Conservation (phyloP, 768 basidiomycete genomes). For the Albatrellus ellisii region DNA sequence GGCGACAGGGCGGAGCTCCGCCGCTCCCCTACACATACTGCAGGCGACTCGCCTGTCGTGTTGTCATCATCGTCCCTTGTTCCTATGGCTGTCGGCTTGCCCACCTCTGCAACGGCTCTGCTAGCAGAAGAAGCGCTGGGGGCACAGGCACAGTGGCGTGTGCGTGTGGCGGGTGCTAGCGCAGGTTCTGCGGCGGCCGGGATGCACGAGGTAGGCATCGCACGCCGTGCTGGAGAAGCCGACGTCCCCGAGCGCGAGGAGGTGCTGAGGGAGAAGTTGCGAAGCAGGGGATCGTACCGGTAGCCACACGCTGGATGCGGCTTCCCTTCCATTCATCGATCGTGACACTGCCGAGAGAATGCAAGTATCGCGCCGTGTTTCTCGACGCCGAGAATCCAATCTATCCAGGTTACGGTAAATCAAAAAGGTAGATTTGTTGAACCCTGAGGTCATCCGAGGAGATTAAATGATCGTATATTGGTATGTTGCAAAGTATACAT, state of each 20-base stretch:
- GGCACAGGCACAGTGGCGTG: constrained; percentile 32
- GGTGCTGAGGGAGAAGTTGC: constrained; percentile 6
- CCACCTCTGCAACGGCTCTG: constrained; percentile 9
- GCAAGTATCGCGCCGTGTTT: not conserved
- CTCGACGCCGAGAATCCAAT: not conserved
- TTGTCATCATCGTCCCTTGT: constrained; percentile 1
- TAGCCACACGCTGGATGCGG: too few relatives aligned
- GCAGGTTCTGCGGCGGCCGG: not conserved
- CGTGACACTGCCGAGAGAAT: not conserved
- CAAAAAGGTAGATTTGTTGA: not conserved
- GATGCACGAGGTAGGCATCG: constrained; percentile 1
- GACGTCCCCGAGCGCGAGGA: constrained; percentile 2
- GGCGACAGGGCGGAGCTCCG: constrained; percentile 3
- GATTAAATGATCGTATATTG: not conserved
- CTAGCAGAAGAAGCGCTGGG: constrained; percentile 32
- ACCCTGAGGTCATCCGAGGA: not conserved
- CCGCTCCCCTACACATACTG: not conserved
- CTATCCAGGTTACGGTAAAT: too few relatives aligned
- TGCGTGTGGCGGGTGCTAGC: constrained; percentile 25
- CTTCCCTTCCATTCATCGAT: too few relatives aligned
- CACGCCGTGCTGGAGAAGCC: constrained; percentile 4
- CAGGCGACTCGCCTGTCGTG: not conserved
- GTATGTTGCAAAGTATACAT: too few relatives aligned
- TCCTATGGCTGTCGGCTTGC: constrained; percentile 3
- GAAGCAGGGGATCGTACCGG: not conserved